A percentile compares a stretch with the other conserved stretches of the same genome.
These are phyloP conservation scores for Ceratobasidium sp. DNA, from an alignment of 1,284 basidiomycete species.

Conservation along the genomic window DNA sequence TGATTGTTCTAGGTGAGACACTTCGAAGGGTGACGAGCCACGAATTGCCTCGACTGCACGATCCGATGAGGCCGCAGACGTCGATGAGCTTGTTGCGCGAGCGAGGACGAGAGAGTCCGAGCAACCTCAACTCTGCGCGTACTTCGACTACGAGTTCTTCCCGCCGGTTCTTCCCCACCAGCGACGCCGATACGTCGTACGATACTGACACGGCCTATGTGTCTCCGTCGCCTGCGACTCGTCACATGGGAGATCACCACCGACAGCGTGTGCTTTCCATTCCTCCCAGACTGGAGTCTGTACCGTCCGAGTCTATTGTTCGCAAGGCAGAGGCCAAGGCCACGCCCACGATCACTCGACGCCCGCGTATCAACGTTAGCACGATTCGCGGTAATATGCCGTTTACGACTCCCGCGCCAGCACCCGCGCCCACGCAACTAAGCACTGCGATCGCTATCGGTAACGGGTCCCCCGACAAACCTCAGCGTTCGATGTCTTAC, in stretches of 20 bases:
- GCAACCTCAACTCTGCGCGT: neutral
- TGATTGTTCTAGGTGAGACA: conserved; percentile 3
- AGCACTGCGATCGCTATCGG: conserved; percentile 28
- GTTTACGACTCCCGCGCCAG: conserved; percentile 30
- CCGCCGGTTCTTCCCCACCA: conserved; percentile 25
- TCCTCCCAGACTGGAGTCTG: conserved; percentile 26
- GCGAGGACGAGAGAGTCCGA: conserved; percentile 23
- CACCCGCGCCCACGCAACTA: conserved; percentile 30
- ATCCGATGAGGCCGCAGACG: conserved; percentile 37
- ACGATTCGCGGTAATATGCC: conserved; percentile 27
- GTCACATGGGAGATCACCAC: conserved; percentile 26
- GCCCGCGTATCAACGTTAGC: conserved; percentile 33
- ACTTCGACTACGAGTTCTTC: conserved; percentile 8
- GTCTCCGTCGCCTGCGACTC: conserved; percentile 28
- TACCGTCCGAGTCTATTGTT: conserved; percentile 41
- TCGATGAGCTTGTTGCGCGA: conserved; percentile 43
- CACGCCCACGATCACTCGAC: conserved; percentile 27
- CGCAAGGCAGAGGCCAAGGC: neutral
- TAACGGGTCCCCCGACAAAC: conserved; percentile 39
- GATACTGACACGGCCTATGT: conserved; percentile 30
- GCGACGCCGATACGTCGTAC: conserved; percentile 37
- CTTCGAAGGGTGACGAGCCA: conserved; percentile 25
- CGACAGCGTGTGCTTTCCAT: conserved; percentile 40
- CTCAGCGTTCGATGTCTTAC: conserved; percentile 39
- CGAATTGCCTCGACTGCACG: conserved; percentile 23